Conservation (phyloP, 768 basidiomycete genomes). For the Lactarius quietus region DNA sequence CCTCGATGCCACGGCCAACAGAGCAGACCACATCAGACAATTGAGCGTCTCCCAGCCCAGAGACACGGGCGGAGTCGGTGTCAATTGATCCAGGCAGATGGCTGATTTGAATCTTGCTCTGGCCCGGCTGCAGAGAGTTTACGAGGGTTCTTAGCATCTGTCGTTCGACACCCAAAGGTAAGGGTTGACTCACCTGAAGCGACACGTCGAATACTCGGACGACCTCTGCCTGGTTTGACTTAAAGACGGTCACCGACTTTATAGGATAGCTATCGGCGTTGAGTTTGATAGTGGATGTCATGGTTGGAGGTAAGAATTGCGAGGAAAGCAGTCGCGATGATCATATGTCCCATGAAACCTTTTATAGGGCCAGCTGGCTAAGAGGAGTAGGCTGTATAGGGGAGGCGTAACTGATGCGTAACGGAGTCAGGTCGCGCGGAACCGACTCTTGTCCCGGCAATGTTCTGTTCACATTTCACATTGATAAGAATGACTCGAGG, state of each 20-base stretch:
- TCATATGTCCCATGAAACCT: not conserved
- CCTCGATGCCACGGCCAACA: constrained; percentile 28
- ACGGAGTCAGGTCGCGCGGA: not conserved
- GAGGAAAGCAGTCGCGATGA: not conserved
- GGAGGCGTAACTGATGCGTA: too few relatives aligned
- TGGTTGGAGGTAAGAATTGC: not conserved
- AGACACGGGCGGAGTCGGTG: constrained; percentile 50
- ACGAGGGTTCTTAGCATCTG: not conserved
- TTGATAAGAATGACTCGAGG: too few relatives aligned
- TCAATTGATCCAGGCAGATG: constrained; percentile 51
- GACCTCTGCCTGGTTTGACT: constrained; percentile 53
- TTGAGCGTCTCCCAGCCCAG: constrained; percentile 45
- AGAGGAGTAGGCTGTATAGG: not conserved
- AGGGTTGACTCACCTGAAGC: constrained; percentile 46
- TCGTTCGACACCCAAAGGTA: not conserved
- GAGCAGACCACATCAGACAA: constrained; percentile 57
- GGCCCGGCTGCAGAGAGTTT: constrained; percentile 41
- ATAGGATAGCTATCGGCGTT: constrained; percentile 40
- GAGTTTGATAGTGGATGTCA: constrained; percentile 15
- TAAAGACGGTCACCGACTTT: constrained; percentile 55
- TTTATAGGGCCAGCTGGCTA: not conserved
- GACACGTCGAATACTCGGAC: constrained; percentile 47
- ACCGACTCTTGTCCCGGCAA: not conserved
- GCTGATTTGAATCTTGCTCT: constrained; percentile 48
- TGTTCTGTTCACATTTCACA: too few relatives aligned